These are phyloP conservation scores for Bacterosira constricta DNA, from an alignment of 108 stramenopile species.

Conservation along the genomic window DNA sequence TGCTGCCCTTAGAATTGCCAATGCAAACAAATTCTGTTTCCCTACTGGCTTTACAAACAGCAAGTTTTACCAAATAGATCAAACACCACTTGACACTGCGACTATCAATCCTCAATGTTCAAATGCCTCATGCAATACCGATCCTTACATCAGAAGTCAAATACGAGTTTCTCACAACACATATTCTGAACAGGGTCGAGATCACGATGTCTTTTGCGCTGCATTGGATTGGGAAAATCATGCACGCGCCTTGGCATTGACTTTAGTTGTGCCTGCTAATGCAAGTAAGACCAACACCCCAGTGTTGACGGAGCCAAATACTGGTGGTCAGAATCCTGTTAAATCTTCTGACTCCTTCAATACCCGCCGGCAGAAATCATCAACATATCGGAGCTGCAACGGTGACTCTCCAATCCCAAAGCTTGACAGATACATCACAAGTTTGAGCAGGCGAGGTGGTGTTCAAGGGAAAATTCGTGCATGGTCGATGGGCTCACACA, in stretches of 20 bases:
- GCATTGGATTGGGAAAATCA: constrained; percentile 64
- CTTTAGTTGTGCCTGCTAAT: constrained; percentile 78
- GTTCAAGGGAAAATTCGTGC: constrained; percentile 76
- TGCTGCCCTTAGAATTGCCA: constrained; percentile 65
- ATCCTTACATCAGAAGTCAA: background rate
- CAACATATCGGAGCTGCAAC: constrained; percentile 4
- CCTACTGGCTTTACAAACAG: constrained; percentile 51
- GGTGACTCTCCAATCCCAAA: constrained; percentile 67
- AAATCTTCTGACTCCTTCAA: background rate
- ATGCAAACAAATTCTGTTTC: constrained; percentile 60
- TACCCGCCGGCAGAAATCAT: constrained; percentile 5
- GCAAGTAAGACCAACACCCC: constrained; percentile 39
- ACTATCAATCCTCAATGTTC: too few species aligned
- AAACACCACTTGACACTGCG: background rate
- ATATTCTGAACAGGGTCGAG: background rate
- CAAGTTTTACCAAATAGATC: constrained; percentile 50
- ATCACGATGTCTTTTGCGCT: constrained; percentile 23
- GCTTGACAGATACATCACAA: constrained; percentile 67
- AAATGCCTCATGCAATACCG: too few species aligned
- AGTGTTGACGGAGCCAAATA: constrained; percentile 25
- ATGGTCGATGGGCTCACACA: constrained; percentile 68
- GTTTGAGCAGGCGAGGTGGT: constrained; percentile 61
- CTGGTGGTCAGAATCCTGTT: background rate
- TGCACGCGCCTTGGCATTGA: constrained; percentile 68
- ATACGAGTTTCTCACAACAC: background rate